These are phyloP conservation scores for Trypanosoma rangeli DNA, from an alignment of 208 protist species.

Conservation along the genomic window DNA sequence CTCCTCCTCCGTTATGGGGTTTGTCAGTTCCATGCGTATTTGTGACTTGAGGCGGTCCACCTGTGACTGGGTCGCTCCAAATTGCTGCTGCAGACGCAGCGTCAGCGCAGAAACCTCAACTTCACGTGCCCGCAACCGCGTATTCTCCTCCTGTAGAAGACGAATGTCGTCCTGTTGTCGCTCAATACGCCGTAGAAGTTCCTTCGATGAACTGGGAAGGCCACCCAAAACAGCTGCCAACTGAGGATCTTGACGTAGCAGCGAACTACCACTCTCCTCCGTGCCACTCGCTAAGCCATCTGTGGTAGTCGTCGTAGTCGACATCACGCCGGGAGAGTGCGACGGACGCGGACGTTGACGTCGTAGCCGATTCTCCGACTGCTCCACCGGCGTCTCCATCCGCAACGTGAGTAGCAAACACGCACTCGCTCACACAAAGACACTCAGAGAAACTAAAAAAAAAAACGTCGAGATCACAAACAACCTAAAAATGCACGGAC, in stretches of 20 bases:
- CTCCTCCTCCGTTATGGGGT: constrained; percentile 77
- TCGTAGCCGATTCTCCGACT: neutral
- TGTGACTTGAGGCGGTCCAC: constrained; percentile 80
- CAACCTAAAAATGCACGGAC: neutral
- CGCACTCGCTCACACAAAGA: too few species aligned
- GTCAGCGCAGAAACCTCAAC: constrained; percentile 79
- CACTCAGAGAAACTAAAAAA: too few species aligned
- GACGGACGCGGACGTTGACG: constrained; percentile 7
- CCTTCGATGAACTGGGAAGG: constrained; percentile 67
- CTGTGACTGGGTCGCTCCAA: constrained; percentile 79
- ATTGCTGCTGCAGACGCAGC: constrained; percentile 75
- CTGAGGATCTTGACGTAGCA: constrained; percentile 18
- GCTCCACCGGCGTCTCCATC: neutral
- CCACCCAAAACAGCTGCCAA: constrained; percentile 32
- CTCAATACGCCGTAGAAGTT: constrained; percentile 68
- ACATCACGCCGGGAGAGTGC: neutral
- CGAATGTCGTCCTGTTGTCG: constrained; percentile 66
- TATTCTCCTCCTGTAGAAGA: constrained; percentile 72
- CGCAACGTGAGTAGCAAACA: neutral
- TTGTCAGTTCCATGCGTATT: constrained; percentile 62
- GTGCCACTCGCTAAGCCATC: constrained; percentile 18
- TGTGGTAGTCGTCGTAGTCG: constrained; percentile 14
- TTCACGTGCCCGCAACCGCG: constrained; percentile 60
- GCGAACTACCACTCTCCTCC: constrained; percentile 16
- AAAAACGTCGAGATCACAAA: neutral